Percentiles rank a stretch among this genome's conserved stretches.
These are phyloP conservation scores for Cenococcum geophilum DNA, from an alignment of 495 filamentous ascomycete genomes.

Conservation along the genomic window DNA sequence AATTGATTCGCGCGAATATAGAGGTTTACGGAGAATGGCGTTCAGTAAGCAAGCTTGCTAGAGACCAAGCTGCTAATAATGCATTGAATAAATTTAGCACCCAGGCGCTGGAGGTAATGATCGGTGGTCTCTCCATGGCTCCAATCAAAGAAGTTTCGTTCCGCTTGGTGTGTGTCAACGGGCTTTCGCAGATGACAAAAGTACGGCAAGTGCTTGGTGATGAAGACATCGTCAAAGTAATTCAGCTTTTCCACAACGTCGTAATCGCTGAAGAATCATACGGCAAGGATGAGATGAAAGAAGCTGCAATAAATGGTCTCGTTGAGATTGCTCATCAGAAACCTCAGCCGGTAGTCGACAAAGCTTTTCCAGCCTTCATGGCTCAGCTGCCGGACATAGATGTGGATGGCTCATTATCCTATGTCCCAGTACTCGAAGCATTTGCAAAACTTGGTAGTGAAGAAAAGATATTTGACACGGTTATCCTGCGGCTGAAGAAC, in stretches of 20 bases:
- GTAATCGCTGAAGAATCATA: conserved; percentile 54
- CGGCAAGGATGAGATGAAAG: conserved; percentile 53
- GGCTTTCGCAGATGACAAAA: conserved; percentile 52
- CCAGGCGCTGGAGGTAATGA: conserved; percentile 54
- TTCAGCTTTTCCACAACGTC: conserved; percentile 61
- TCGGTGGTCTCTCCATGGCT: conserved; percentile 55
- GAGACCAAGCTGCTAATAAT: conserved; percentile 36
- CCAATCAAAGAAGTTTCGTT: conserved; percentile 62
- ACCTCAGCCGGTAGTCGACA: conserved; percentile 61
- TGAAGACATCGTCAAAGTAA: conserved; percentile 56
- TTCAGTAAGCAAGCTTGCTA: conserved; percentile 36
- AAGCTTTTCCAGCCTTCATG: conserved; percentile 68
- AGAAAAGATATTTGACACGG: conserved; percentile 58
- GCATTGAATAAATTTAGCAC: conserved; percentile 55
- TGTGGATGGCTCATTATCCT: conserved; percentile 37
- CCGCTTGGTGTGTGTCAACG: conserved; percentile 54
- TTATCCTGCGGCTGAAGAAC: conserved; percentile 62
- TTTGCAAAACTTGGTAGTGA: conserved; percentile 64
- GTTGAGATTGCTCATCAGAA: conserved; percentile 61
- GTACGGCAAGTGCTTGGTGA: conserved; percentile 55
- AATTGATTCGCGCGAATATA: conserved; percentile 53
- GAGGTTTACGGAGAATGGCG: conserved; percentile 55
- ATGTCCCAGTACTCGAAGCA: conserved; percentile 57
- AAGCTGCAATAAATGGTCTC: conserved; percentile 58
- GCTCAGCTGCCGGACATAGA: conserved; percentile 59